Conservation (phyloP, 1,139 yeast genomes). For the Geotrichum australiense region DNA sequence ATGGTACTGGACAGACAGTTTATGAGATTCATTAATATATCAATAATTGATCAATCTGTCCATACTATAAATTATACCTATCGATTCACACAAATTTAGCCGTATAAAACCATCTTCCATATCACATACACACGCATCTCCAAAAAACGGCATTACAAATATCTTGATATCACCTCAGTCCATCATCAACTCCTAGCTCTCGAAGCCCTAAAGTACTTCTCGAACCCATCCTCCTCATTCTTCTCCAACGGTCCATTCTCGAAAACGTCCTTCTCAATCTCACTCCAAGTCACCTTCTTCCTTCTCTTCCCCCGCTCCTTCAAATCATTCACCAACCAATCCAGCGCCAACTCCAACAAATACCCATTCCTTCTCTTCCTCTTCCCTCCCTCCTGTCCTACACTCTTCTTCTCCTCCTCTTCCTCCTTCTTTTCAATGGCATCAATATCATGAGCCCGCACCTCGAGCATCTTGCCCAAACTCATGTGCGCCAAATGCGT, state of each 20-base stretch:
- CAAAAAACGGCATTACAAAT: too few species aligned
- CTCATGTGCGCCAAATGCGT: conserved; percentile 74
- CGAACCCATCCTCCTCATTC: conserved; percentile 25
- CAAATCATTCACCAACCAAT: conserved; percentile 39
- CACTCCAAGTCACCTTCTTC: conserved; percentile 26
- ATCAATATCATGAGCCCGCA: conserved; percentile 7
- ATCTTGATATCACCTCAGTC: too few species aligned
- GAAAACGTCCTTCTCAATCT: conserved; percentile 23
- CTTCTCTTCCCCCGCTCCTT: conserved; percentile 40
- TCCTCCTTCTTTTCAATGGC: not conserved
- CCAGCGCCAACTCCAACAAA: conserved; percentile 35
- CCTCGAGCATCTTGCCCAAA: conserved; percentile 46
- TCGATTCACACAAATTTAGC: too few species aligned
- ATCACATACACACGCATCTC: too few species aligned
- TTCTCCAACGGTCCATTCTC: conserved; percentile 27
- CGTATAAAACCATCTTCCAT: too few species aligned
- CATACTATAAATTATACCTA: too few species aligned
- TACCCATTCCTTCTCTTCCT: conserved; percentile 31
- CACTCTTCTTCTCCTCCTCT: not conserved
- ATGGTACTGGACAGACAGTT: too few species aligned
- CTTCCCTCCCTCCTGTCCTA: conserved; percentile 7
- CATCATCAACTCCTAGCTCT: conserved; percentile 25
- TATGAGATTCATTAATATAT: too few species aligned
- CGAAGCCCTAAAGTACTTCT: conserved; percentile 29
- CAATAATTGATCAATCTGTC: too few species aligned